phyloP scores from a whole-genome alignment of 495 filamentous ascomycete species.

The Penicillium coffeae region DNA sequence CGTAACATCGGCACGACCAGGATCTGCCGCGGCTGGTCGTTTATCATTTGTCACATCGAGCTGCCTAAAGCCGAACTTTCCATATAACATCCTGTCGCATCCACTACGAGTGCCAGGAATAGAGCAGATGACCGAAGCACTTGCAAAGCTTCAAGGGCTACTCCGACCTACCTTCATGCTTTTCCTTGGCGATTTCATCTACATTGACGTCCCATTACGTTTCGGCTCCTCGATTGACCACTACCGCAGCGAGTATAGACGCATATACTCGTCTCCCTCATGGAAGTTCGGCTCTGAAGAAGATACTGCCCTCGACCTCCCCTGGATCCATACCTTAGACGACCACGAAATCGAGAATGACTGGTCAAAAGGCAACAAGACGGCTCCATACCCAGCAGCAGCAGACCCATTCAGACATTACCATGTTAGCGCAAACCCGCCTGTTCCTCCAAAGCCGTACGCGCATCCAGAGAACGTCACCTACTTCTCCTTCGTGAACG shows the following conservation, averaged over 20 bases:
- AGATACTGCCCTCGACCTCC: conserved; percentile 53
- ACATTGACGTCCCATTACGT: conserved; percentile 82
- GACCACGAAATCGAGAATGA: conserved; percentile 96
- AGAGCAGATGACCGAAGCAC: conserved; percentile 51
- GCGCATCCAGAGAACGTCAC: conserved; percentile 54
- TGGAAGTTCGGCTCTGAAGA: conserved; percentile 59
- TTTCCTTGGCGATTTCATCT: conserved; percentile 98
- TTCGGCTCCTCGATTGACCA: conserved; percentile 67
- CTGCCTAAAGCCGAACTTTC: conserved; percentile 86
- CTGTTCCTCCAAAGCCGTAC: conserved; percentile 42
- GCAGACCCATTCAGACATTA: conserved; percentile 87
- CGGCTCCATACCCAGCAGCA: conserved; percentile 67
- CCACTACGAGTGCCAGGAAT: conserved; percentile 78
- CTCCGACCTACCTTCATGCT: conserved; percentile 78
- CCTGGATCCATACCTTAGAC: conserved; percentile 94
- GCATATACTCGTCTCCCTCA: conserved; percentile 88
- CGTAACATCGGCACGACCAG: conserved; percentile 64
- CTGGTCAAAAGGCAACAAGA: conserved; percentile 69
- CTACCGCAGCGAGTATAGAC: conserved; percentile 88
- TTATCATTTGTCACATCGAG: conserved; percentile 89
- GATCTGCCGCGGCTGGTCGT: conserved; percentile 54
- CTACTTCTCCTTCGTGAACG: conserved; percentile 83
- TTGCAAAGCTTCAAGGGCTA: conserved; percentile 60
- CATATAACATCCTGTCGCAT: conserved; percentile 78
- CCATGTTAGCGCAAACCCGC: conserved; percentile 80